phyloP scores from a whole-genome alignment of 495 filamentous ascomycete genomes.

The Letharia lupina region DNA sequence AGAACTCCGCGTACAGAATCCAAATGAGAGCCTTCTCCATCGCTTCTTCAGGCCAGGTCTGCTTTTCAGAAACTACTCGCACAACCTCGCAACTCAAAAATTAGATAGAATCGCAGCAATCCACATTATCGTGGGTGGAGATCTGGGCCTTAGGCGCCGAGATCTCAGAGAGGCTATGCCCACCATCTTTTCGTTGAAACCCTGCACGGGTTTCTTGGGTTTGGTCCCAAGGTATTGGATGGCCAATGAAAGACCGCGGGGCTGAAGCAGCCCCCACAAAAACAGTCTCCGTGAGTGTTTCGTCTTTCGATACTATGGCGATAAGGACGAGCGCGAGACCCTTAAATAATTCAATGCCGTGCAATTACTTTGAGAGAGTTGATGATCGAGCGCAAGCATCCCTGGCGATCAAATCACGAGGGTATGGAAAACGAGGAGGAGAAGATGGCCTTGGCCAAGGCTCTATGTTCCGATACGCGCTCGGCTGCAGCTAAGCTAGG shows the following conservation, averaged over 20 bases:
- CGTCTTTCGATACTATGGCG: not conserved
- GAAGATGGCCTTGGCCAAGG: not conserved
- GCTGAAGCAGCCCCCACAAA: not conserved
- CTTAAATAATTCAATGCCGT: not conserved
- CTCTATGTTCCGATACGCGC: not conserved
- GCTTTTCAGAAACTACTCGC: too few relatives aligned
- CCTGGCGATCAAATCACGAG: not conserved
- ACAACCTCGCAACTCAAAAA: too few relatives aligned
- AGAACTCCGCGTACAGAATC: too few relatives aligned
- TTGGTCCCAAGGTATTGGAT: not conserved
- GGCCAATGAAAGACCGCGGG: not conserved
- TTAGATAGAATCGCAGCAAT: too few relatives aligned
- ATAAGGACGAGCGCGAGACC: not conserved
- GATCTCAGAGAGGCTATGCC: not conserved
- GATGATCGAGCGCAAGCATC: not conserved
- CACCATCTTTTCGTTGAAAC: not conserved
- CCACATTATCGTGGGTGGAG: not conserved
- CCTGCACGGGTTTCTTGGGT: not conserved
- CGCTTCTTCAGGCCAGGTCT: too few relatives aligned
- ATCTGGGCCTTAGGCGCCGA: not conserved
- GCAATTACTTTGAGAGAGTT: not conserved
- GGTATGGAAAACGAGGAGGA: not conserved
- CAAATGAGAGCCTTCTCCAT: too few relatives aligned
- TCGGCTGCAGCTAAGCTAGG: not conserved
- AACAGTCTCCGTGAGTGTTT: not conserved